Conservation (phyloP, 2,329 filamentous ascomycete genomes). For the Aspergillus hiratsukae region DNA sequence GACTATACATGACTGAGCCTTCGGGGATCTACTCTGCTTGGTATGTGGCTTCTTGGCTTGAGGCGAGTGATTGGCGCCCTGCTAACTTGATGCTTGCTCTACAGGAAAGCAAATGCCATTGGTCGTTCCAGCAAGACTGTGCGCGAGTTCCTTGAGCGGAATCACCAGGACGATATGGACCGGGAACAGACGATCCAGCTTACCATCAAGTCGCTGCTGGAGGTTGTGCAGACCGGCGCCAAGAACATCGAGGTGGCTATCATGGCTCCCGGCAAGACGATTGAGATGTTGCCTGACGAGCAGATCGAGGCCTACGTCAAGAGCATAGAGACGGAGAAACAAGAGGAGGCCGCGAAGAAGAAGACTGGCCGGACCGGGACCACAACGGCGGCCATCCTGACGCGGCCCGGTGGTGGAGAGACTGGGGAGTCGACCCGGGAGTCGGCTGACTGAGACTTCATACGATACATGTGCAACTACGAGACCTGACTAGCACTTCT, state of each 20-base stretch:
- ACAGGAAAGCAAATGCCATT: slow-evolving; percentile 98
- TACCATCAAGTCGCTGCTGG: slow-evolving; percentile 94
- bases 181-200: slow-evolving; percentile 92
- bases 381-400: slow-evolving; percentile 64
- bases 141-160: slow-evolving; percentile 95
- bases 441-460: slow-evolving; percentile 16
- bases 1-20: slow-evolving; percentile 98
- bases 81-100: slow-evolving; percentile 10
- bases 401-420: slow-evolving; percentile 49
- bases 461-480: slow-evolving; percentile 12
- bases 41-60: slow-evolving; percentile 50
- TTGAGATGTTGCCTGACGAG: slow-evolving; percentile 92
- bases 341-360: slow-evolving; percentile 97
- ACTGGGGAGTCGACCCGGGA: slow-evolving; percentile 12
- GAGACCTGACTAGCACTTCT: slow-evolving; percentile 18
- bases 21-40: slow-evolving; percentile 98
- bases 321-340: slow-evolving; percentile 98
- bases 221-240: slow-evolving; percentile 96
- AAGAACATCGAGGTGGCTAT: slow-evolving; percentile 99
- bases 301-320: slow-evolving; percentile 98
- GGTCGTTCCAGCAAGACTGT: slow-evolving; percentile 98
- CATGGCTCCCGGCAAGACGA: slow-evolving; percentile 85
- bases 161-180: slow-evolving; percentile 98
- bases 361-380: slow-evolving; percentile 62
- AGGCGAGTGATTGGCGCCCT: not conserved